These are phyloP conservation scores for Kurtzmaniella natalensis DNA, from an alignment of 1,139 yeast genomes.

Conservation along the genomic window DNA sequence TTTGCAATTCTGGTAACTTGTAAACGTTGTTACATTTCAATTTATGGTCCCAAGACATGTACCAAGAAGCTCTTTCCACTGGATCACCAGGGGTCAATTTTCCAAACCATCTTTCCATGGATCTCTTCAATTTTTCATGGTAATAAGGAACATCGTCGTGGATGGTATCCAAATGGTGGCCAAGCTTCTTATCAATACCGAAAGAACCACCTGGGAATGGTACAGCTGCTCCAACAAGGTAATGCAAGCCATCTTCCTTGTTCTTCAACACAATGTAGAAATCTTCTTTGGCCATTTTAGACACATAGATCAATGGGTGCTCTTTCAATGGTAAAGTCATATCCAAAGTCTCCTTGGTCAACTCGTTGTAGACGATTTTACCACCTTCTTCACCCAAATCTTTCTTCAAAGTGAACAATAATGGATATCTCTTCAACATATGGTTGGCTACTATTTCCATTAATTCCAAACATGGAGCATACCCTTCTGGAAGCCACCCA, in stretches of 20 bases:
- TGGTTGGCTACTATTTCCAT: slow-evolving; percentile 61
- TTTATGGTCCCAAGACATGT: slow-evolving; percentile 67
- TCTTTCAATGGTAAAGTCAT: slow-evolving; percentile 56
- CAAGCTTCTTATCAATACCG: slow-evolving; percentile 55
- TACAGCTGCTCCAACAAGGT: slow-evolving; percentile 69
- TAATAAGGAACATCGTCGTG: slow-evolving; percentile 74
- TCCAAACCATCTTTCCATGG: slow-evolving; percentile 74
- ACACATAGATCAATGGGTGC: slow-evolving; percentile 57
- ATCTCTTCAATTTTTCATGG: slow-evolving; percentile 56
- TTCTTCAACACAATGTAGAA: slow-evolving; percentile 56
- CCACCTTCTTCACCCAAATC: slow-evolving; percentile 32
- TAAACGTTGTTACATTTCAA: slow-evolving; percentile 52
- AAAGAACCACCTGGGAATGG: slow-evolving; percentile 79
- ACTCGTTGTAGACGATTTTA: slow-evolving; percentile 50
- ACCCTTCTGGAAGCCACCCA: slow-evolving; percentile 67
- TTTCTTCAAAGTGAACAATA: slow-evolving; percentile 51
- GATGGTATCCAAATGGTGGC: slow-evolving; percentile 57
- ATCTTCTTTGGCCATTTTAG: slow-evolving; percentile 74
- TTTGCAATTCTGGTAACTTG: slow-evolving; percentile 35
- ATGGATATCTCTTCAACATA: slow-evolving; percentile 58
- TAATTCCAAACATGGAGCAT: slow-evolving; percentile 58
- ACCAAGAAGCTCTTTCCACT: slow-evolving; percentile 76
- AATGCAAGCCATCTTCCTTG: slow-evolving; percentile 55
- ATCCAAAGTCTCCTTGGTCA: slow-evolving; percentile 59
- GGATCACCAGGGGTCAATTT: slow-evolving; percentile 55